Conservation (phyloP, 768 basidiomycete species). For the Lactarius trivialis region DNA sequence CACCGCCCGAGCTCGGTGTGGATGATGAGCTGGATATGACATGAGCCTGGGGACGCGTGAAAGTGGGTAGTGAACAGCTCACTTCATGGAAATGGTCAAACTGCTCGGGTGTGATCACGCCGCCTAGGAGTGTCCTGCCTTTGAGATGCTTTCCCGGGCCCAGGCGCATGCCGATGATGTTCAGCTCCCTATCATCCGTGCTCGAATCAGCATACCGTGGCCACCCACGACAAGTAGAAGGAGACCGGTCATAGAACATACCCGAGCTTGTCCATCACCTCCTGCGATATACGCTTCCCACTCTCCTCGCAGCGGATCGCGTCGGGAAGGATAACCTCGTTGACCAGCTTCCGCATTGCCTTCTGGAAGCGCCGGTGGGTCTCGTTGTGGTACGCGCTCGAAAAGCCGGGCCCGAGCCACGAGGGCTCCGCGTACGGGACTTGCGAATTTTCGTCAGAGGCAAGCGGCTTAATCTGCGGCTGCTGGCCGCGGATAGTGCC, state of each 20-base stretch:
- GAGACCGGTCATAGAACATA: slow-evolving; percentile 32
- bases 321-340: slow-evolving; percentile 68
- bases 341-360: slow-evolving; percentile 69
- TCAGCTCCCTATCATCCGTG: slow-evolving; percentile 47
- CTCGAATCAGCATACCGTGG: not conserved
- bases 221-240: not conserved
- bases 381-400: slow-evolving; percentile 72
- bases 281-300: slow-evolving; percentile 80
- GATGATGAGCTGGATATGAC: slow-evolving; percentile 53
- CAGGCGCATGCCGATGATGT: slow-evolving; percentile 83
- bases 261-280: slow-evolving; percentile 80
- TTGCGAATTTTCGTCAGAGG: slow-evolving; percentile 57
- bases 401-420: slow-evolving; percentile 65
- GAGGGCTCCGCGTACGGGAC: slow-evolving; percentile 86
- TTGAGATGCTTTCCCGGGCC: slow-evolving; percentile 87
- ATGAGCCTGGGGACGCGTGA: not conserved
- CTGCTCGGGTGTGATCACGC: slow-evolving; percentile 69
- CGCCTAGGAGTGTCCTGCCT: slow-evolving; percentile 70
- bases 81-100: slow-evolving; percentile 96
- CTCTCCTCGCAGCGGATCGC: slow-evolving; percentile 75
- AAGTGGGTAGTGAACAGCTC: not conserved
- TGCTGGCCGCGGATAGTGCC: slow-evolving; percentile 54
- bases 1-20: slow-evolving; percentile 79
- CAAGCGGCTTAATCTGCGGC: slow-evolving; percentile 46
- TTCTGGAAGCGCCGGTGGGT: slow-evolving; percentile 70